Percentiles rank a stretch among this genome's conserved stretches.
phyloP scores from a whole-genome alignment of 2,329 filamentous ascomycete species.

The Chalara sp. region DNA sequence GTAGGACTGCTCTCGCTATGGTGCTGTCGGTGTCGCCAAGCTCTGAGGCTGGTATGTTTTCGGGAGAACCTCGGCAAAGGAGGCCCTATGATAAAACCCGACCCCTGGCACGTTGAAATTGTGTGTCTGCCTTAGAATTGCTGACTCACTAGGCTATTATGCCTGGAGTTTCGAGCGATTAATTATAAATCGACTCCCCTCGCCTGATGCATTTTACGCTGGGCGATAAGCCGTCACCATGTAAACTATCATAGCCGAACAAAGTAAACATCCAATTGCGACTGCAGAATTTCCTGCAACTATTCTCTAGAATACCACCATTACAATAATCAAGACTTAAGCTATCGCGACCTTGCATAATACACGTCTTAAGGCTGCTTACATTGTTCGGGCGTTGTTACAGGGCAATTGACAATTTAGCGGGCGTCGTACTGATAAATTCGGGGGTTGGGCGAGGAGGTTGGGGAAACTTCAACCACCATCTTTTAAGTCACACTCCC shows the following conservation, averaged over 20 bases:
- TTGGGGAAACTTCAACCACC: slow-evolving; percentile 11
- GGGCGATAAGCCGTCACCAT: not conserved
- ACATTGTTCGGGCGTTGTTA: not conserved
- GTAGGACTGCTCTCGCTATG: too few relatives aligned
- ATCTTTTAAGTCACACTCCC: slow-evolving; percentile 12
- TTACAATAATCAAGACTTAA: not conserved
- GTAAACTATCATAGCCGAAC: not conserved
- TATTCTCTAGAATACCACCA: not conserved
- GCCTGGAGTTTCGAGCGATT: too few relatives aligned
- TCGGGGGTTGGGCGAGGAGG: not conserved
- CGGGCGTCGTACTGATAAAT: not conserved
- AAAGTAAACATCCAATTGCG: not conserved
- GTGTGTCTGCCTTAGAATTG: too few relatives aligned
- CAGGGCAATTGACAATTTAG: not conserved
- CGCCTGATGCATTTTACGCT: too few relatives aligned
- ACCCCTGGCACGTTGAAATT: too few relatives aligned
- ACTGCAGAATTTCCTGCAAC: not conserved
- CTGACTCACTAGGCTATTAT: too few relatives aligned
- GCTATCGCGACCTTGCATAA: not conserved
- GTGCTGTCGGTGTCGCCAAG: too few relatives aligned
- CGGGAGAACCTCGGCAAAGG: too few relatives aligned
- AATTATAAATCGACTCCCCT: too few relatives aligned
- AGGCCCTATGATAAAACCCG: too few relatives aligned
- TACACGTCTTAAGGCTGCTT: not conserved
- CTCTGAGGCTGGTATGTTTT: too few relatives aligned